phyloP scores from a whole-genome alignment of 345 rosid species.

The Euphorbia pulcherrima region DNA sequence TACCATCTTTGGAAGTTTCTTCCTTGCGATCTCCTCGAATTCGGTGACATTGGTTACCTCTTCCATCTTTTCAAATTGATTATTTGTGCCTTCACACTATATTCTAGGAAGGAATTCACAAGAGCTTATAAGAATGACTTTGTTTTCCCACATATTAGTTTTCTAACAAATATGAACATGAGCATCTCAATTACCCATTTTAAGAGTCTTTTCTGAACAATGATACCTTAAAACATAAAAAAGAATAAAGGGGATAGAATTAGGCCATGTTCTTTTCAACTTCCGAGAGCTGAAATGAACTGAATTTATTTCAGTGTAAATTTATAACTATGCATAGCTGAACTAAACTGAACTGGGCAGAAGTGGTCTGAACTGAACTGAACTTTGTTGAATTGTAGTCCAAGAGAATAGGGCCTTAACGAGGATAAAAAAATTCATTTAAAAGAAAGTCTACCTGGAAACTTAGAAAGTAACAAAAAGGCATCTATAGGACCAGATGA shows the following conservation, averaged over 20 bases:
- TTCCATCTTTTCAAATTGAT: slow-evolving; percentile 43
- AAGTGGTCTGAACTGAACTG: too few relatives aligned
- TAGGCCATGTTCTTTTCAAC: too few relatives aligned
- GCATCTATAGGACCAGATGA: not conserved
- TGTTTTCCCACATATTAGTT: not conserved
- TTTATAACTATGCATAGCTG: too few relatives aligned
- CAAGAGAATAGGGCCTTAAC: too few relatives aligned
- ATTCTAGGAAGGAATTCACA: not conserved
- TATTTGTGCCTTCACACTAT: not conserved
- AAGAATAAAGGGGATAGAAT: not conserved
- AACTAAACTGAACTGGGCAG: too few relatives aligned
- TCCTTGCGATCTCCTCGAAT: slow-evolving; percentile 77
- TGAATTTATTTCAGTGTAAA: too few relatives aligned
- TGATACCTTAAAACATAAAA: not conserved
- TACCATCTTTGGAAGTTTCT: slow-evolving; percentile 88
- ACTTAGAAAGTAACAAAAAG: not conserved
- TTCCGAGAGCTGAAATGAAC: too few relatives aligned
- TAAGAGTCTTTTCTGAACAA: not conserved
- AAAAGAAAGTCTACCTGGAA: not conserved
- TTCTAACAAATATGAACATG: not conserved
- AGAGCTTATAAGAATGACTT: not conserved
- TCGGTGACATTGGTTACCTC: slow-evolving; percentile 90
- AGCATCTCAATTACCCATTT: not conserved
- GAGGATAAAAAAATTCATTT: not conserved
- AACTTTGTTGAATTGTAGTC: too few relatives aligned